Percentiles rank a stretch among this genome's conserved stretches.
These are phyloP conservation scores for Fonsecaea monophora DNA, from an alignment of 2,329 filamentous ascomycete genomes.

Conservation along the genomic window DNA sequence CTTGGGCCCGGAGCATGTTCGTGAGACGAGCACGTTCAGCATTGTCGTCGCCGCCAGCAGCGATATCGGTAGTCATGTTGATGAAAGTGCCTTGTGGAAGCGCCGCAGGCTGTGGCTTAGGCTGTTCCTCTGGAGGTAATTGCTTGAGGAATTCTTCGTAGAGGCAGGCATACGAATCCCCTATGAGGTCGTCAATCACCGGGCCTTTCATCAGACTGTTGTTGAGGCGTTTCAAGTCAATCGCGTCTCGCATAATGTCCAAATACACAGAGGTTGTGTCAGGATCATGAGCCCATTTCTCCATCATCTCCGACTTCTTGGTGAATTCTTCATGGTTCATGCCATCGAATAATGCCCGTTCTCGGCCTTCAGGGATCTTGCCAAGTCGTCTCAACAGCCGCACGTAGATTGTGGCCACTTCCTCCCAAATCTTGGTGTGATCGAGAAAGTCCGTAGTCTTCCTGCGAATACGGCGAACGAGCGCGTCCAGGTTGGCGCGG, in stretches of 20 bases:
- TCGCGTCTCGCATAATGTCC: slow-evolving; percentile 69
- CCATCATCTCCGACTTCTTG: slow-evolving; percentile 63
- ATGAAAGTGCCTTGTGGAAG: slow-evolving; percentile 39
- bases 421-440: slow-evolving; percentile 68
- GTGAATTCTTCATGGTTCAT: slow-evolving; percentile 71
- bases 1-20: slow-evolving; percentile 51
- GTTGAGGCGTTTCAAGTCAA: slow-evolving; percentile 80
- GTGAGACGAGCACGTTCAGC: slow-evolving; percentile 57
- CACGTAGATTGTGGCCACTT: slow-evolving; percentile 65
- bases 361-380: slow-evolving; percentile 65
- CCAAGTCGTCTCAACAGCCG: slow-evolving; percentile 64
- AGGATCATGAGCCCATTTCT: slow-evolving; percentile 63
- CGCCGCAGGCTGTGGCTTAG: slow-evolving; percentile 21
- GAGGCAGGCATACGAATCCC: slow-evolving; percentile 82
- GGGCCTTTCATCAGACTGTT: slow-evolving; percentile 83
- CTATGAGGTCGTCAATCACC: slow-evolving; percentile 90
- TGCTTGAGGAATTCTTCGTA: slow-evolving; percentile 69
- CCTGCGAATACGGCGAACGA: slow-evolving; percentile 80
- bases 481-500: slow-evolving; percentile 74
- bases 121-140: slow-evolving; percentile 39
- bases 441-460: slow-evolving; percentile 77
- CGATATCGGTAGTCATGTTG: slow-evolving; percentile 48
- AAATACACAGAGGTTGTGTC: slow-evolving; percentile 58
- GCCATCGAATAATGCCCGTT: slow-evolving; percentile 69
- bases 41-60: slow-evolving; percentile 51